Base-by-base conservation (phyloP, 140 eudicot species). In the Ambrosia hybrid region DNA sequence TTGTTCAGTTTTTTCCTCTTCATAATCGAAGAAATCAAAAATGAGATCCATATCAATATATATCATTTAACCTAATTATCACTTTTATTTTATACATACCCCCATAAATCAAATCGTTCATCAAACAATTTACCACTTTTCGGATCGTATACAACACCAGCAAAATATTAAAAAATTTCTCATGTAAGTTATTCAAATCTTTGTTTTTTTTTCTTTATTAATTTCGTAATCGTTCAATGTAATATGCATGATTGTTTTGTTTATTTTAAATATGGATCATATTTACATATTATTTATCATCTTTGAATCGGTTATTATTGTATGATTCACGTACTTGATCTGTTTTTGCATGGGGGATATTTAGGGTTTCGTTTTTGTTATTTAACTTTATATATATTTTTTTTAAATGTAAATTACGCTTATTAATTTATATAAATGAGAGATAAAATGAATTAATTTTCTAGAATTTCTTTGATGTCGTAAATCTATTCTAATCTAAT, bases 181-280 rank as follows among this genome's bases (percentile, higher is more conserved):
- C 80, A 57, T 48, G 80, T 76, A 76, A 68, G 80, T 68, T 76
- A 16, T 56, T 68, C 73, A 13, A 48, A 68, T 68, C 60, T 68
- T 48, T 16, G 7, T 68, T 3, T 38, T 1, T 66, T 41, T 9
- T 45, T 7, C 4, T 26, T 7, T 8, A 26, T 66, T 75, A 7
- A 34, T 62, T 41, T 39, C 53, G 53, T 61, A 39, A 70, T 77
- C 67, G 6, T 72, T 14, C 30, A 68, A 51, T 36, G 14, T 4
- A 30, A 38, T 12, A 26, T 26, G 0, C 12, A n/a, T n/a, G 3
- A 6, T 21, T 72, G n/a, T n/a, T n/a, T n/a, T n/a, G n/a, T n/a
- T n/a, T n/a, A n/a, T n/a, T n/a, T n/a, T n/a, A n/a, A n/a, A n/a
- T 30, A 9, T 58, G 43, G 62, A 62, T 62, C 67, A 4, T 16